Conservation (phyloP, 345 rosid genomes). For the Gossypium bickii region DNA sequence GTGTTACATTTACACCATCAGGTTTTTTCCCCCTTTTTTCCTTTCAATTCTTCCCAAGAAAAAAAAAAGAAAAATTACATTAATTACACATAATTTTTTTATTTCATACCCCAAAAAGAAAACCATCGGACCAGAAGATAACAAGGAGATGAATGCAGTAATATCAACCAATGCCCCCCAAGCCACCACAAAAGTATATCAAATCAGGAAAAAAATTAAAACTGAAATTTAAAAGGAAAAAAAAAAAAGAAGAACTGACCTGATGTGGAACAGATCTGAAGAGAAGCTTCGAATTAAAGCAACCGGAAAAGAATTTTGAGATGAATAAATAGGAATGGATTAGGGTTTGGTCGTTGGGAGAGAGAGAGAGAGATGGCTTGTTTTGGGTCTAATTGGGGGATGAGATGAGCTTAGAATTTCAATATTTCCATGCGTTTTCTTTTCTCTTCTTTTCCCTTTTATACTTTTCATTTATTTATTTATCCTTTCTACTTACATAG, state of each 20-base stretch:
- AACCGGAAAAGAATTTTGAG: slow-evolving; percentile 10
- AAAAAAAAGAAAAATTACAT: neutral
- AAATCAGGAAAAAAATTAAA: neutral
- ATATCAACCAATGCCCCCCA: neutral
- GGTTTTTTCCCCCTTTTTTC: neutral
- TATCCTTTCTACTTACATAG: neutral
- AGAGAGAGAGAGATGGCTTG: slow-evolving; percentile 2
- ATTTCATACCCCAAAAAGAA: neutral
- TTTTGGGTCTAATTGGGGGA: slow-evolving; percentile 17
- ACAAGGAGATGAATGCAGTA: neutral
- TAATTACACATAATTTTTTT: neutral
- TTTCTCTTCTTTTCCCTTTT: neutral
- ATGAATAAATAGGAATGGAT: neutral
- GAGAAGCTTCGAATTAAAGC: slow-evolving; percentile 20
- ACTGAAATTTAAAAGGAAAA: neutral
- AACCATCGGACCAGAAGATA: neutral
- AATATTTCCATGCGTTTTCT: slow-evolving; percentile 18
- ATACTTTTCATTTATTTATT: neutral
- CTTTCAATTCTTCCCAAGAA: neutral
- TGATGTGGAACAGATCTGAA: slow-evolving; percentile 26
- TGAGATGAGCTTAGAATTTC: slow-evolving; percentile 29
- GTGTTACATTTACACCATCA: neutral
- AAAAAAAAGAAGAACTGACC: slow-evolving; percentile 15
- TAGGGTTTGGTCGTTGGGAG: slow-evolving; percentile 33
- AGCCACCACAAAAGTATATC: neutral